A percentile compares a stretch with the other conserved stretches of the same genome.
These are phyloP conservation scores for Metschnikowia matae DNA, from an alignment of 805 yeast species.

Conservation along the genomic window DNA sequence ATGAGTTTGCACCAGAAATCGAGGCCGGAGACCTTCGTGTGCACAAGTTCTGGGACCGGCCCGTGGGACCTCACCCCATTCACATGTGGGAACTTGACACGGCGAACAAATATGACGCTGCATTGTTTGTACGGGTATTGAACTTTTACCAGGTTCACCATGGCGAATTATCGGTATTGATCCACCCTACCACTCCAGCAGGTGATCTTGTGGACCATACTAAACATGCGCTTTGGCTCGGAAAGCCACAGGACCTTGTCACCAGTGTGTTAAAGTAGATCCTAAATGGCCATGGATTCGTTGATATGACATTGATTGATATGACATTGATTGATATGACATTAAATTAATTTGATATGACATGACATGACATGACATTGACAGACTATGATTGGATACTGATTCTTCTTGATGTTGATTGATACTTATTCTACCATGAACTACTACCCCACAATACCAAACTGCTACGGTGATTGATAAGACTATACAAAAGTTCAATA, in stretches of 20 bases:
- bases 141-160: conserved; percentile 53
- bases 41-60: conserved; percentile 42
- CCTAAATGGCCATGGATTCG: too few species aligned
- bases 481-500: too few species aligned
- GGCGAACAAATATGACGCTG: conserved; percentile 31
- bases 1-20: conserved; percentile 42
- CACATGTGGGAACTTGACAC: conserved; percentile 57
- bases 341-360: too few species aligned
- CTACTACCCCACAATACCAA: too few species aligned
- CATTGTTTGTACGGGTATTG: conserved; percentile 40
- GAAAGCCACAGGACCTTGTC: conserved; percentile 32
- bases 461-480: too few species aligned
- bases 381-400: too few species aligned
- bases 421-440: too few species aligned
- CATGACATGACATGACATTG: too few species aligned
- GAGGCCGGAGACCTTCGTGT: conserved; percentile 40
- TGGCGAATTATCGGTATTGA: conserved; percentile 47
- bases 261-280: background rate
- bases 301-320: too few species aligned
- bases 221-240: conserved; percentile 54
- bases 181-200: conserved; percentile 47
- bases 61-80: conserved; percentile 57
- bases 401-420: too few species aligned
- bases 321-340: too few species aligned
- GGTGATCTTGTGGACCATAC: conserved; percentile 50